Base-by-base conservation (phyloP, 2,329 filamentous ascomycete species). In the Fusarium fujikuroi region DNA sequence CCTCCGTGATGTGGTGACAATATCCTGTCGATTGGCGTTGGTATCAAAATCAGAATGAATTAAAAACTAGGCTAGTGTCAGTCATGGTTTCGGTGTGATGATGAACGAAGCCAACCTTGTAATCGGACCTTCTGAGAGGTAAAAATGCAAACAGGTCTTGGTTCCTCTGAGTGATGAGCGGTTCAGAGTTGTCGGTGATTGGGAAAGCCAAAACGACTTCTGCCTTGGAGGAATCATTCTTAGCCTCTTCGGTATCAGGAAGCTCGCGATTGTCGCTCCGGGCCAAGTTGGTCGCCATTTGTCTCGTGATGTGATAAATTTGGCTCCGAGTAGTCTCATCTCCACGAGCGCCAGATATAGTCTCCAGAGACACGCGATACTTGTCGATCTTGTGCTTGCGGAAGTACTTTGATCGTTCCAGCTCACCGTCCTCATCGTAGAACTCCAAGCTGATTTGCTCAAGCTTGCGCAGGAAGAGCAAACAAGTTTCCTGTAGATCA, bases 141-240 rank as follows among this genome's bases (percentile, higher is more conserved):
- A 49, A n/a, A 12, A 49, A 49, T 8, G 46, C 46, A 3, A 49
- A 49, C 14, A 49, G 46, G 9, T 49, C 46, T 30, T 49, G 46
- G 9, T 49, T 49, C 6, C 9, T 49, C 28, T 49, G 28, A 30
- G 7, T 30, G 19, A 49, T 3, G 18, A 49, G 46, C 7, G 46
- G 46, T 9, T 49, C 46, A n/a, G 46, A 49, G 9, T 12, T 49
- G 0, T 21, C 25, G 4, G 53, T 67, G 11, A 76, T 37, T 3
- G 73, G 73, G 25, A 75, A 76, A 15, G 73, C 74, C 23, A 76
- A 21, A 4, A 49, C 46, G 19, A 49, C 46, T 30, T 49, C 46
- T 0, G 46, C 46, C 2, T 30, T 30, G 2, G 46, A 30, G 28
- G 28, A 49, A 49, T 6, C 9, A 9, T 30, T 49, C 46, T 49